Base-by-base conservation (phyloP, 2,329 filamentous ascomycete species). In the Colletotrichum camelliae region DNA sequence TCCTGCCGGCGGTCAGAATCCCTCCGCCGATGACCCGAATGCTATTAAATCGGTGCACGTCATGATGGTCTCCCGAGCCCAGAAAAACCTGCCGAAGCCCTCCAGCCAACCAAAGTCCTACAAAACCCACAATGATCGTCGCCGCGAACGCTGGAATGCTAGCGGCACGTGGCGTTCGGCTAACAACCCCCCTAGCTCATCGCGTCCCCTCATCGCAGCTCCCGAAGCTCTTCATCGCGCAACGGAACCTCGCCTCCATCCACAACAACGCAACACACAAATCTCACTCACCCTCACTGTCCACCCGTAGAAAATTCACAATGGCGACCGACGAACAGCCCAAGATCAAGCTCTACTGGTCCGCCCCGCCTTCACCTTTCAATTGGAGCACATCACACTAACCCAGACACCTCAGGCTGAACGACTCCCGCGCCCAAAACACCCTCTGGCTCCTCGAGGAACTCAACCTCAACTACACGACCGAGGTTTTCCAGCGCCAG, bases 401-500 rank as follows among this genome's bases (percentile, higher is more conserved):
- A 35, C 35, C 35, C 18, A 57, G 16, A 16, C 4, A 4, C 4
- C 29, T 7, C 78, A 97, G 95, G 95, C 93, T 98, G 73, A 91
- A 96, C 80, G 88, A 94, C 79, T 97, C 95, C 71, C 94, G 96
- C 79, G 92, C 94, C 15, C 95, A 97, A 84, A 92, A 95, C 77
- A 94, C 96, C 73, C 87, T 97, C 60, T 98, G 95, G 94, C 92
- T 98, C 8, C 90, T 98, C 62, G 94, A 97, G 83, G 95, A 96
- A 83, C 92, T 97, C 77, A 89, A 93, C 60, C 84, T 98, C 31
- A 89, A 93, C 33, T 98, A 97, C 85, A 91, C 96, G 77, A 86
- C 98, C 75, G 91, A 96, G 81, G 89, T 94, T 70, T 97, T 94
- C 89, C 95, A 94, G 83, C 93, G 96, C 72, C 24, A 24, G 12